phyloP scores from a whole-genome alignment of 768 basidiomycete species.

The Russula sp. region DNA sequence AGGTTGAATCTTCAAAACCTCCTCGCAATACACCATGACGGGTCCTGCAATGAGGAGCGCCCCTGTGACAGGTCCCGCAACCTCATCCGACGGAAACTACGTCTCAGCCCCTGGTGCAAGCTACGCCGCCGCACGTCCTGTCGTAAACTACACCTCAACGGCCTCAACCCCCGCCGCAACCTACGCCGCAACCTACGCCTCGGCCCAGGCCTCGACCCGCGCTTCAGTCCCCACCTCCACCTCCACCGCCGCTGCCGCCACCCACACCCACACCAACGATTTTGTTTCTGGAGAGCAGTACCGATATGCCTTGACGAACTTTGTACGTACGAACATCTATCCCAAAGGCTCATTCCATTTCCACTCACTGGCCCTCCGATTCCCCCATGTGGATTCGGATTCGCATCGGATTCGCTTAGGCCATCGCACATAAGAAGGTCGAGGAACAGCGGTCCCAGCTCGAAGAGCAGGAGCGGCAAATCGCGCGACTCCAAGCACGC shows the following conservation, averaged over 20 bases:
- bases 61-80: neutral
- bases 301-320: conserved; percentile 80
- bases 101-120: neutral
- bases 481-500: conserved; percentile 65
- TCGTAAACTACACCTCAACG: neutral
- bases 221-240: conserved; percentile 3
- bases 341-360: neutral
- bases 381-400: neutral
- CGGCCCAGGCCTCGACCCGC: conserved; percentile 6
- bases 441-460: conserved; percentile 76
- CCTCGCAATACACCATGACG: too few species aligned
- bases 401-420: conserved; percentile 50
- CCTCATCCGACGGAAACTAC: neutral
- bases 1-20: neutral
- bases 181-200: too few species aligned
- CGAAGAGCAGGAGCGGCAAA: conserved; percentile 80
- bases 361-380: neutral
- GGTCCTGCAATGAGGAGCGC: neutral
- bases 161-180: too few species aligned
- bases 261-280: conserved; percentile 31
- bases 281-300: conserved; percentile 61
- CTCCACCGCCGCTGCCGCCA: neutral
- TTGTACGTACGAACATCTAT: conserved; percentile 39
- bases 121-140: too few species aligned
- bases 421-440: conserved; percentile 86